Evolutionary conservation across 192 early-diverging fungal genomes (phyloP).

Genomic region (Coemansia sp.): DNA sequence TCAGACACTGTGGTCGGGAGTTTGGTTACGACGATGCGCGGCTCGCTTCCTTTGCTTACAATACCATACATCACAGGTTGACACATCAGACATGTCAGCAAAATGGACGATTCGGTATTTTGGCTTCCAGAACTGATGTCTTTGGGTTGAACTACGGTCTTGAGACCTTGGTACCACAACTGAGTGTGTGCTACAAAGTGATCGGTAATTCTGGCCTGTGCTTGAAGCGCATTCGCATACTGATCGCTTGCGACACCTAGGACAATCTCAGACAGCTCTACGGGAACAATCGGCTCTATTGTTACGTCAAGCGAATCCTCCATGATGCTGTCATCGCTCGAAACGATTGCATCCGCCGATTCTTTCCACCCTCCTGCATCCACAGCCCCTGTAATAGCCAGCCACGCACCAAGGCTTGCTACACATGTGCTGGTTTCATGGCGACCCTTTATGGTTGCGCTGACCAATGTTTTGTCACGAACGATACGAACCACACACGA

Average conservation of each 20-base stretch:
- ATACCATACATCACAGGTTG: conserved; percentile 45
- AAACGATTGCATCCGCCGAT: not conserved
- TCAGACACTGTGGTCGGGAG: not conserved
- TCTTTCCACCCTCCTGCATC: not conserved
- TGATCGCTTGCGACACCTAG: conserved; percentile 34
- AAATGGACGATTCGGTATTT: not conserved
- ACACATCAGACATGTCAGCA: conserved; percentile 46
- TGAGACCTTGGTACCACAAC: conserved; percentile 20
- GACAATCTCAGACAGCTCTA: conserved; percentile 40
- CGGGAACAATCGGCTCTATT: conserved; percentile 28
- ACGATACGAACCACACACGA: not conserved
- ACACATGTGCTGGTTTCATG: conserved; percentile 8
- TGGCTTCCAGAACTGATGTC: not conserved
- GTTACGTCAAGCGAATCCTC: conserved; percentile 2
- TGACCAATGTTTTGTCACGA: not conserved
- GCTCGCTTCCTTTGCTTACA: conserved; percentile 4
- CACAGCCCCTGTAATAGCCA: conserved; percentile 7
- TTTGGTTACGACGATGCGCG: conserved; percentile 39
- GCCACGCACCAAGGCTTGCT: conserved; percentile 12
- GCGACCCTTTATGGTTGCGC: not conserved
- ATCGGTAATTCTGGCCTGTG: conserved; percentile 18
- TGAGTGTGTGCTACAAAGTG: conserved; percentile 11
- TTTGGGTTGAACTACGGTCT: not conserved
- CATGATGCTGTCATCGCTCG: not conserved
- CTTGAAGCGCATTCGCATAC: conserved; percentile 27